Evolutionary conservation across 2,329 filamentous ascomycete species (phyloP), one percentile per base, ranked within the genome.

Genomic region (Pyricularia pennisetigena): DNA sequence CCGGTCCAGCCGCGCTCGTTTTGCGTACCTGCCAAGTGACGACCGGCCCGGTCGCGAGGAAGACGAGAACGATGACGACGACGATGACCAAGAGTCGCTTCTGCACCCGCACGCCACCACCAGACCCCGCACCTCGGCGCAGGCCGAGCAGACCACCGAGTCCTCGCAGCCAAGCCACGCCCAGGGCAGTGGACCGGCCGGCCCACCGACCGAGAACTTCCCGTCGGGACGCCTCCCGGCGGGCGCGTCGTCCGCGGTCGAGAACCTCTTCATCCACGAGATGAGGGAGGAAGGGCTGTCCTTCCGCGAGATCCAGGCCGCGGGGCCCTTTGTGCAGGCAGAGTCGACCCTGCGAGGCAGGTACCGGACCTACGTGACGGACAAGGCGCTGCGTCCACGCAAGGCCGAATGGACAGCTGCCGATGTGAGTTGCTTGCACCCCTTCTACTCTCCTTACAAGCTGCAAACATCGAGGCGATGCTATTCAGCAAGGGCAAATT

Each of bases 341-440:
- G 90, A 92, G 77, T 90, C 89, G 12, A 93, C 91, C 0, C 80
- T 94, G 54, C 83, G 91, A 16, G 91, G 91, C 0, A 83, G 90
- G 0, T 87, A 85, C 72, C 82, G 90, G 4, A 86, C 83, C 2
- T 76, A 92, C 72, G 91, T 86, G 8, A 92, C 91, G 78, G 77
- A 78, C 14, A 86, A 86, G 72, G 80, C 83, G 41, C 82, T 86
- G 68, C 81, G 90, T 6, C 85, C 91, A 2, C 82, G 91, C 8
- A 88, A 86, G 75, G 90, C 90, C 0, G 77, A 83, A 69, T 93
- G 90, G 90, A 81, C 76, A 0, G 78, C 80, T 0, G 77, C 79
- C 1, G 90, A 93, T 78, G 90, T 92, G 77, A 83, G 89, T 82
- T 6, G 16, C 67, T 54, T 49, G 65, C 66, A 20, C 41, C 14